A percentile compares a stretch with the other conserved stretches of the same genome.
Evolutionary conservation across 1,284 basidiomycete species (phyloP).

Genomic region (Sporisorium graminicola): DNA sequence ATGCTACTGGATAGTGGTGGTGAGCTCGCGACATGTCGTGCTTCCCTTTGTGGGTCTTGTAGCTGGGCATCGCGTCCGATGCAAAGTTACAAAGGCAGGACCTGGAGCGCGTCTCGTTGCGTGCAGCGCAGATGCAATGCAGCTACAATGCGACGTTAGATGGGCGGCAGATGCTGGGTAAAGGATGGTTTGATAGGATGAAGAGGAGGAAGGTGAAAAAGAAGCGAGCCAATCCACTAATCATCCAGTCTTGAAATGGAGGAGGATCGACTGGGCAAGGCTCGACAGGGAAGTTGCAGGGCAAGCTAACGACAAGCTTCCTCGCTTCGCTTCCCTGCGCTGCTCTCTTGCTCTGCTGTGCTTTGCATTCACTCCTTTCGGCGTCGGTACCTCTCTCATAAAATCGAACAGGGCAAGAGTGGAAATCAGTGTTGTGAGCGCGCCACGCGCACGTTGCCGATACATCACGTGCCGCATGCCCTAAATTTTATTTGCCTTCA

Average conservation of each 20-base stretch:
- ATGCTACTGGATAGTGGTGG: conserved; percentile 36
- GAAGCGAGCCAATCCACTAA: background rate
- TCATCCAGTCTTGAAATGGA: background rate
- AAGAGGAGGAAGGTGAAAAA: background rate
- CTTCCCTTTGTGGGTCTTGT: conserved; percentile 4
- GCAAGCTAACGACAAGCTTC: background rate
- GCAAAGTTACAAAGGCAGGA: conserved; percentile 14
- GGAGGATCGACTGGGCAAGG: background rate
- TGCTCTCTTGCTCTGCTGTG: background rate
- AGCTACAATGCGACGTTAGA: background rate
- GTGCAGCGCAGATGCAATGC: background rate
- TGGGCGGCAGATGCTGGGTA: background rate
- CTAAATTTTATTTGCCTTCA: conserved; percentile 4
- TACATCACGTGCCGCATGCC: conserved; percentile 30
- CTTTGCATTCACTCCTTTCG: background rate
- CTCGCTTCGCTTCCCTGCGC: conserved; percentile 2
- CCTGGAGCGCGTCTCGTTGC: conserved; percentile 2
- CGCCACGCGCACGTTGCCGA: conserved; percentile 16
- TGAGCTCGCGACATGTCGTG: conserved; percentile 32
- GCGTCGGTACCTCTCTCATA: background rate
- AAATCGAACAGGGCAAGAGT: conserved; percentile 9
- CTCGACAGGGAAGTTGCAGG: background rate
- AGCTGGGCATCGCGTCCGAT: conserved; percentile 7
- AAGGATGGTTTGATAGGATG: background rate
- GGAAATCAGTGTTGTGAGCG: conserved; percentile 37